Base-by-base conservation (phyloP, 2,329 filamentous ascomycete genomes). In the Sporothrix variecibatus region DNA sequence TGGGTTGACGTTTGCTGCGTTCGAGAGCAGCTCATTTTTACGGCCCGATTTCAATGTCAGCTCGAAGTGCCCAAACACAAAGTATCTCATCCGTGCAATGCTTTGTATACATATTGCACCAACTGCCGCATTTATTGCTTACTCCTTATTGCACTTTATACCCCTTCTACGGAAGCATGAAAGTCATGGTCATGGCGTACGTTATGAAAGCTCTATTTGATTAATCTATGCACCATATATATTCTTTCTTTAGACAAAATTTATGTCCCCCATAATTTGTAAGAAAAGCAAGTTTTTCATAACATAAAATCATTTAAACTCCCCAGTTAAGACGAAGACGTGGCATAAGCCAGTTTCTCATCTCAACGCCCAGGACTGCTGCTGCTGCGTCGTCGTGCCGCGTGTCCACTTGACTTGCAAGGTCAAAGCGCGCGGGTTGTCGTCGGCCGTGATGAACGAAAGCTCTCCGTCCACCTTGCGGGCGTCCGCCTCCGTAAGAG, bases 371-470 rank as follows among this genome's bases (percentile, higher is more conserved):
- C 88, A 91, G 3, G 82, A 83, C 80, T 89, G 87, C 65, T 80
- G 80, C 23, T 68, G 34, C 28, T 65, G 80, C 77, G 75, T 81
- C 83, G 75, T 81, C 83, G 75, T 81, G 1, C 82, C 84, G 65
- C 83, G 82, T 49, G 81, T 80, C 92, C 93, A 95, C 31, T 87
- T 84, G 56, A 92, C 84, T 70, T 86, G 86, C 75, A 95, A 88
- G 72, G 89, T 86, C 77, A 95, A 80, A 2, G 90, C 90, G 64
- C 93, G 87, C n/a, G 89, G 90, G 77, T 93, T 91, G 72, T 91
- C 88, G 72, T 90, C 85, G 17, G 91, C 88, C 78, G 93, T 92
- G 72, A 89, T 85, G 80, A 95, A 97, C 56, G 88, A 87, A 72
- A 97, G 86, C 53, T 89, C 86, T 11, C 94, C 94, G 65, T 84